Conservation (phyloP, 2,329 filamentous ascomycete species). For the Nemania sp. region DNA sequence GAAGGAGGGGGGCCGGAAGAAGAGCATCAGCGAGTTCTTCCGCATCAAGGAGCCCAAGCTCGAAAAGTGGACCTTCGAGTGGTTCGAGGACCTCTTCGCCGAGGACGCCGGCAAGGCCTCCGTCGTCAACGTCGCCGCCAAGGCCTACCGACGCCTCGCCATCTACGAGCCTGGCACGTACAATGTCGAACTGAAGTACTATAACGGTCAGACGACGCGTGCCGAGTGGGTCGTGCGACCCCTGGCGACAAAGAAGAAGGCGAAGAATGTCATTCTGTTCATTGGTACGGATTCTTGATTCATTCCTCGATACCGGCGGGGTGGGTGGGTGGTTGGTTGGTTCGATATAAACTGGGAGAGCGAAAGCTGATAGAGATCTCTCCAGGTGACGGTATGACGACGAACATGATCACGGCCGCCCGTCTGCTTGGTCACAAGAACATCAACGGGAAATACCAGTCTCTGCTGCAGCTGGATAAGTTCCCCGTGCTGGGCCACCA, state of each 20-base stretch:
- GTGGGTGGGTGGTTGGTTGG: too few relatives aligned
- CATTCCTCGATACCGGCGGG: background rate
- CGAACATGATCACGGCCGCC: constrained; percentile 80
- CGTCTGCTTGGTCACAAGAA: constrained; percentile 80
- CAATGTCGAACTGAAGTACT: constrained; percentile 75
- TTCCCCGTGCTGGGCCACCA: constrained; percentile 87
- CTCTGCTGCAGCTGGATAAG: constrained; percentile 75
- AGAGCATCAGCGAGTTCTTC: constrained; percentile 69
- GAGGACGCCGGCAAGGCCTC: constrained; percentile 70
- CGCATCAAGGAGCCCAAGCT: constrained; percentile 69
- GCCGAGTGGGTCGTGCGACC: constrained; percentile 80
- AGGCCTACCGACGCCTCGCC: constrained; percentile 75
- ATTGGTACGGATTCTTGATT: constrained; percentile 58
- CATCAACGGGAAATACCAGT: constrained; percentile 84
- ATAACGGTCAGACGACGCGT: constrained; percentile 70
- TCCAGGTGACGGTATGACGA: constrained; percentile 64
- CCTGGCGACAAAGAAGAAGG: constrained; percentile 69
- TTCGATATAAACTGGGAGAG: background rate
- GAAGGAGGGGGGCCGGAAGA: constrained; percentile 61
- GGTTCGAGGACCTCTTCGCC: constrained; percentile 84
- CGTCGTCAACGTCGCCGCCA: constrained; percentile 78
- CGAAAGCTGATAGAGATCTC: constrained; percentile 4
- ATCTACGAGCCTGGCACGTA: constrained; percentile 82
- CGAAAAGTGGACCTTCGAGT: constrained; percentile 83
- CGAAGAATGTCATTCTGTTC: constrained; percentile 86